A percentile compares a stretch with the other conserved stretches of the same genome.
These are phyloP conservation scores for Leptographium lundbergii DNA, from an alignment of 2,329 filamentous ascomycete species.

Conservation along the genomic window DNA sequence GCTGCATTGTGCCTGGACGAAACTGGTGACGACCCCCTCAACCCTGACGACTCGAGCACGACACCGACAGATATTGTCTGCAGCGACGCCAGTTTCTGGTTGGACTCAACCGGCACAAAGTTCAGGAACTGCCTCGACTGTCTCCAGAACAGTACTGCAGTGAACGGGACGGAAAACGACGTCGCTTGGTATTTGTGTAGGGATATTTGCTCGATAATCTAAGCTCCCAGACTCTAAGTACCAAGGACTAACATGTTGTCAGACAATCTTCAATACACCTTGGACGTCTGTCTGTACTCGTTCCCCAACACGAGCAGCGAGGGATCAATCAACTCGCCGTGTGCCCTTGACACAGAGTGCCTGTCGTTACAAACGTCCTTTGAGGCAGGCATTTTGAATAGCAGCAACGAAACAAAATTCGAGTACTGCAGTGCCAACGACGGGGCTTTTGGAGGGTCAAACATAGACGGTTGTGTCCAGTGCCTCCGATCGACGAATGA, in stretches of 20 bases:
- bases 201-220: neutral
- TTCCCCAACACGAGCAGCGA: constrained; percentile 17
- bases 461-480: constrained; percentile 24
- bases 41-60: constrained; percentile 26
- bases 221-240: neutral
- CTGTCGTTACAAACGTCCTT: constrained; percentile 25
- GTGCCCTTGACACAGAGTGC: constrained; percentile 29
- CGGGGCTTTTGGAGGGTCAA: constrained; percentile 18
- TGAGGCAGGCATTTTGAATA: constrained; percentile 18
- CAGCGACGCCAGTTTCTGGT: constrained; percentile 26
- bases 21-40: constrained; percentile 18
- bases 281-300: constrained; percentile 33
- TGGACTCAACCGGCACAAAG: constrained; percentile 26
- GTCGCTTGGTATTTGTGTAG: constrained; percentile 35
- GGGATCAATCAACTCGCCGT: constrained; percentile 27
- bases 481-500: constrained; percentile 29
- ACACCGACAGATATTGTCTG: constrained; percentile 34
- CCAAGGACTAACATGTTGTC: neutral
- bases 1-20: constrained; percentile 32
- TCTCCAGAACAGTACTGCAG: constrained; percentile 30
- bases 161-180: constrained; percentile 27
- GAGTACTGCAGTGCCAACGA: constrained; percentile 29
- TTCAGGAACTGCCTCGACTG: constrained; percentile 35
- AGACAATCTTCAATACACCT: constrained; percentile 38
- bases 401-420: constrained; percentile 17